phyloP scores from a whole-genome alignment of 2,329 filamentous ascomycete species.

The Pseudogymnoascus sp. region DNA sequence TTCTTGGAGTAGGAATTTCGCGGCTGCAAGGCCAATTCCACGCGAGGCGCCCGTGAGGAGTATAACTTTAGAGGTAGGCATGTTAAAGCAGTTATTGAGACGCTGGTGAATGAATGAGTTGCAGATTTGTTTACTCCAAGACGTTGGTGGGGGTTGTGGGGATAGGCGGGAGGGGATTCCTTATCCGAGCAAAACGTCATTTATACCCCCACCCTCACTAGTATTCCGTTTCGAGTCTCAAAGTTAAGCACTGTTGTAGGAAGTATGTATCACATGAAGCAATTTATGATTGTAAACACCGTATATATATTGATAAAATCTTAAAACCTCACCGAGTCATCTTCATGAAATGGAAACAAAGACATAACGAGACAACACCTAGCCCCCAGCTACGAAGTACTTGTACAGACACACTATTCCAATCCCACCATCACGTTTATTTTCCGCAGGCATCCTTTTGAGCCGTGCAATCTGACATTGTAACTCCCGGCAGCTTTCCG shows the following conservation, averaged over 20 bases:
- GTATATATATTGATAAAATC: not conserved
- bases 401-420: not conserved
- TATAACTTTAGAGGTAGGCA: constrained; percentile 55
- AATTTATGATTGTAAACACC: not conserved
- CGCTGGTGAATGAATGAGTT: not conserved
- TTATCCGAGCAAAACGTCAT: not conserved
- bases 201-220: not conserved
- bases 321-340: not conserved
- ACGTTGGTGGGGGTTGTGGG: not conserved
- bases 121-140: not conserved
- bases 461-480: constrained; percentile 18
- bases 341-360: constrained; percentile 1
- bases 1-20: constrained; percentile 43
- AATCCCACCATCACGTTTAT: not conserved
- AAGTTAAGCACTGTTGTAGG: not conserved
- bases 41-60: constrained; percentile 61
- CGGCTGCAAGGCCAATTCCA: constrained; percentile 52
- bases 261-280: not conserved
- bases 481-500: constrained; percentile 28
- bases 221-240: not conserved
- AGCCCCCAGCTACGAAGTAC: not conserved
- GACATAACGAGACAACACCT: not conserved
- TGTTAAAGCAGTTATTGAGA: constrained; percentile 12
- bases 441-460: constrained; percentile 20
- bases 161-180: not conserved